Evolutionary conservation across 164 flowering plant species (phyloP).

Genomic region (Aristolochia contorta): DNA sequence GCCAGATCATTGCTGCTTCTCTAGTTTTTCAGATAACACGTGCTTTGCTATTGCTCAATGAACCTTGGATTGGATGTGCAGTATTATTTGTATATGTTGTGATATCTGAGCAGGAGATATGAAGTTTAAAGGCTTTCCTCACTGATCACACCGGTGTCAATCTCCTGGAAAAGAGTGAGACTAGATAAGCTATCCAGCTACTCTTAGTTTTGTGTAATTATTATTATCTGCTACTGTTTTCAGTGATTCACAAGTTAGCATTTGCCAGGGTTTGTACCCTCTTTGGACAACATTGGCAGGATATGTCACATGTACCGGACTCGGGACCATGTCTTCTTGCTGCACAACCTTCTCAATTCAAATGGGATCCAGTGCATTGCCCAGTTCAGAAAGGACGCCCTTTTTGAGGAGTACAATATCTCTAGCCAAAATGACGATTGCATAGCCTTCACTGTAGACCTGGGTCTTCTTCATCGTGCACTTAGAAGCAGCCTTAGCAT

Average conservation of each 20-base stretch:
- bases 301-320: constrained; percentile 71
- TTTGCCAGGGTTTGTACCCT: constrained; percentile 49
- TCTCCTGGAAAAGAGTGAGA: constrained; percentile 57
- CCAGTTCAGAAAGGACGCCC: constrained; percentile 61
- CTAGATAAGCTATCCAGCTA: not conserved
- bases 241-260: not conserved
- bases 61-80: too few species aligned
- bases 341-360: constrained; percentile 78
- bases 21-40: too few species aligned
- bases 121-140: constrained; percentile 91
- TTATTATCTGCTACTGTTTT: not conserved
- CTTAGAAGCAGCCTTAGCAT: constrained; percentile 64
- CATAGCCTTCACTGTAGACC: constrained; percentile 73
- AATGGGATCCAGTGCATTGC: constrained; percentile 80
- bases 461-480: constrained; percentile 77
- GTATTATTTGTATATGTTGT: too few species aligned
- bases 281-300: constrained; percentile 77
- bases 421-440: constrained; percentile 83
- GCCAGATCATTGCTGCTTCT: too few species aligned
- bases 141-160: constrained; percentile 69
- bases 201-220: not conserved
- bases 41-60: too few species aligned
- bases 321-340: constrained; percentile 61
- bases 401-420: constrained; percentile 76
- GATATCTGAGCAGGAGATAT: constrained; percentile 18